Evolutionary conservation across 768 basidiomycete genomes (phyloP).

Genomic region (Pleurotus tuoliensis): DNA sequence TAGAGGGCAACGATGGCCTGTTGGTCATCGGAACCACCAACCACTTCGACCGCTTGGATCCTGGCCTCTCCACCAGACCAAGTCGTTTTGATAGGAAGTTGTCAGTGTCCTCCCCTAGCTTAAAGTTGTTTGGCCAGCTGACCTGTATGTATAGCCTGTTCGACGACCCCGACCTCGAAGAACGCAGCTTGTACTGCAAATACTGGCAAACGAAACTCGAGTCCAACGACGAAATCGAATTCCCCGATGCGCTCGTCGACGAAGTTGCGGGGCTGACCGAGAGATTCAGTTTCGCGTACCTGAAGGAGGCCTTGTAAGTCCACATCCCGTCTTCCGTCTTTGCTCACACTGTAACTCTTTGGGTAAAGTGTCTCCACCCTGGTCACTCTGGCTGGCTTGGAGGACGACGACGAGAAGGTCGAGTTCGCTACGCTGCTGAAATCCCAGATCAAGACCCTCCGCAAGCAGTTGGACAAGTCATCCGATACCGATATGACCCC

Average conservation of each 20-base stretch:
- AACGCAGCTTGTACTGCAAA: conserved; percentile 61
- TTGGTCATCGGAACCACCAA: conserved; percentile 81
- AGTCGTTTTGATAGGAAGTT: conserved; percentile 87
- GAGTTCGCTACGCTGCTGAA: conserved; percentile 50
- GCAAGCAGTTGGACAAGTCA: conserved; percentile 60
- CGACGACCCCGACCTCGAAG: conserved; percentile 61
- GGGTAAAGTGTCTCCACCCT: conserved; percentile 62
- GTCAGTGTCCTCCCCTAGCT: conserved; percentile 35
- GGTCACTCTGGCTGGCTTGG: conserved; percentile 55
- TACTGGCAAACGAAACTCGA: conserved; percentile 83
- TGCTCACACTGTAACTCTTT: not conserved
- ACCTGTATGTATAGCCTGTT: conserved; percentile 46
- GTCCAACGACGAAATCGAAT: conserved; percentile 56
- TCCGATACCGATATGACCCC: not conserved
- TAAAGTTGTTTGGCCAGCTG: not conserved
- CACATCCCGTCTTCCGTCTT: not conserved
- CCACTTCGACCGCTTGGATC: conserved; percentile 77
- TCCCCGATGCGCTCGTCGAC: conserved; percentile 61
- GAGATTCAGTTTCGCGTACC: conserved; percentile 80
- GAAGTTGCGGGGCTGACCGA: conserved; percentile 58
- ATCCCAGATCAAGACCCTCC: conserved; percentile 55
- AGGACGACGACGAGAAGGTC: conserved; percentile 39
- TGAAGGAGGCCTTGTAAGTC: conserved; percentile 86
- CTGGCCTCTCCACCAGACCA: conserved; percentile 71
- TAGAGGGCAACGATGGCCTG: conserved; percentile 76